Evolutionary conservation across 2,329 filamentous ascomycete species (phyloP).

Genomic region (Claviceps arundinis): DNA sequence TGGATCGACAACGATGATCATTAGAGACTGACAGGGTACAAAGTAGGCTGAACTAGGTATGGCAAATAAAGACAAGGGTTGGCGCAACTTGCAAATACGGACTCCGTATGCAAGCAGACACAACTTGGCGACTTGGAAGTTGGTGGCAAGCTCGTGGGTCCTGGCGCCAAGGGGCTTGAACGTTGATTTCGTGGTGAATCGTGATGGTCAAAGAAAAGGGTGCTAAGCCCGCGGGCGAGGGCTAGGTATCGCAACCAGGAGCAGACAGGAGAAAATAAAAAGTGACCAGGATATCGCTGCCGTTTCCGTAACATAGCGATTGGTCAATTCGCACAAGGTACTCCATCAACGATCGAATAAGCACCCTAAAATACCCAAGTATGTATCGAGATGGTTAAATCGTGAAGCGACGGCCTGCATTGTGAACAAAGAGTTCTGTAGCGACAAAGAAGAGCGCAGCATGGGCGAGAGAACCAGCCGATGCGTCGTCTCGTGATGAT

Average conservation of each 20-base stretch:
- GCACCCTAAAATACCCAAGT: not conserved
- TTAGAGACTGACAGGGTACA: not conserved
- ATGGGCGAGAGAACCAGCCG: no score
- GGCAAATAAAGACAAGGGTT: not conserved
- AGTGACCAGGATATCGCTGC: not conserved
- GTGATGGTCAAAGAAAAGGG: not conserved
- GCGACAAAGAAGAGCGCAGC: no score
- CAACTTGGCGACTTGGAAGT: not conserved
- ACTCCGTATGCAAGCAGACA: not conserved
- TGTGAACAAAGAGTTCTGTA: not conserved
- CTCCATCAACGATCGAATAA: not conserved
- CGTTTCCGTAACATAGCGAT: not conserved
- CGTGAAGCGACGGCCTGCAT: not conserved
- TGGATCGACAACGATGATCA: not conserved
- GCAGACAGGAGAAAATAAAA: slow-evolving; percentile 32
- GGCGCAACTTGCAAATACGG: not conserved
- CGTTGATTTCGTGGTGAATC: not conserved
- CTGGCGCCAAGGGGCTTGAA: not conserved
- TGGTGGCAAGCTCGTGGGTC: not conserved
- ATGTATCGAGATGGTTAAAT: not conserved
- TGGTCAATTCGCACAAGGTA: not conserved
- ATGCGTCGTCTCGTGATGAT: no score
- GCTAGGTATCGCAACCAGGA: not conserved
- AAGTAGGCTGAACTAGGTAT: not conserved
- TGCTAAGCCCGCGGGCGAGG: not conserved